Evolutionary conservation across 108 stramenopile species (phyloP).

Genomic region (Nitzschia sp.): DNA sequence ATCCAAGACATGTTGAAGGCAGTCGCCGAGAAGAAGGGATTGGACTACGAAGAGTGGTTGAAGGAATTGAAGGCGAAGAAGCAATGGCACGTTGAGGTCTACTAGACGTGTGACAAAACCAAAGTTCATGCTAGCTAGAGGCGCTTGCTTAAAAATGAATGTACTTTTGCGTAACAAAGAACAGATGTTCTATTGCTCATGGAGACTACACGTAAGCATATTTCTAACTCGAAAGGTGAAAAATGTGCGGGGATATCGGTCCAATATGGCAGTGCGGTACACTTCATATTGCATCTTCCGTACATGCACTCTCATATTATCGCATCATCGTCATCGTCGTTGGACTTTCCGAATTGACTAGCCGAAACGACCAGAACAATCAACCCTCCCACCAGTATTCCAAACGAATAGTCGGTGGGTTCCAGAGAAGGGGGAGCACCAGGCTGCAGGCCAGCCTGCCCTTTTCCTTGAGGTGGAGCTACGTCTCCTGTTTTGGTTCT

Average conservation of each 20-base stretch:
- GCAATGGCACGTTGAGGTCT: conserved; percentile 91
- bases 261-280: background rate
- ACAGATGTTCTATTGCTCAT: no score
- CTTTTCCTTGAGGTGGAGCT: no score
- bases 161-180: no score
- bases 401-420: conserved; percentile 7
- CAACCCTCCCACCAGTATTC: background rate
- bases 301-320: background rate
- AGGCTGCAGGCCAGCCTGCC: no score
- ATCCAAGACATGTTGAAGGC: conserved; percentile 93
- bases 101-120: conserved; percentile 46
- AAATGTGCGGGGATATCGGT: background rate
- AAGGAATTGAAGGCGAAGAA: conserved; percentile 79
- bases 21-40: conserved; percentile 86
- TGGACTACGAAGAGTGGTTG: conserved; percentile 87
- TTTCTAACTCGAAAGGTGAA: no score
- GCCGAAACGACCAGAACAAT: background rate
- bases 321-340: background rate
- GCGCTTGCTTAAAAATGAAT: no score
- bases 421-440: background rate
- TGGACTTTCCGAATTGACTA: background rate
- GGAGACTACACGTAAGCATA: no score
- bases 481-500: no score
- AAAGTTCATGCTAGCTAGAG: no score
- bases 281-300: no score